These are phyloP conservation scores for Hyaloperonospora brassicae DNA, from an alignment of 352 stramenopile genomes.

Conservation along the genomic window DNA sequence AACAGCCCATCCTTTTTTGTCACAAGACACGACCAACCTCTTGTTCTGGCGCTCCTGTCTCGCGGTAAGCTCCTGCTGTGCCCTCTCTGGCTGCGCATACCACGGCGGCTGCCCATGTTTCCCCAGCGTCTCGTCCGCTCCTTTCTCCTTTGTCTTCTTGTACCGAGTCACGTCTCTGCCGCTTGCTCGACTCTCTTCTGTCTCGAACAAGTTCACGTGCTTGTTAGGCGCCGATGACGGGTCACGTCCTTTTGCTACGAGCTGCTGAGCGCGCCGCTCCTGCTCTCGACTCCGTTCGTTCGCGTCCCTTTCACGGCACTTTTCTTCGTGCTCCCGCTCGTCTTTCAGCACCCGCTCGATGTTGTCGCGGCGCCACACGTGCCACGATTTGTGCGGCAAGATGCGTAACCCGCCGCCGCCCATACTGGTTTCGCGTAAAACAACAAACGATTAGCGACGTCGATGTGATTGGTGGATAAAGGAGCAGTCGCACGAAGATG, in stretches of 20 bases:
- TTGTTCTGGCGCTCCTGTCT: constrained; percentile 33
- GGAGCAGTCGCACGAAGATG: too few species aligned
- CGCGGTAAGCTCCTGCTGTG: constrained; percentile 2
- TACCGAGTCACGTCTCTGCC: background rate
- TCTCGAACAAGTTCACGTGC: constrained; percentile 41
- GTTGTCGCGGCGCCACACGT: constrained; percentile 80
- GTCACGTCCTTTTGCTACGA: constrained; percentile 4
- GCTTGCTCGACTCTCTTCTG: constrained; percentile 16
- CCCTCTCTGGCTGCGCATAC: constrained; percentile 29
- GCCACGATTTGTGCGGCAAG: constrained; percentile 75
- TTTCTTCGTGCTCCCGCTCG: constrained; percentile 42
- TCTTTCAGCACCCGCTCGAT: constrained; percentile 70
- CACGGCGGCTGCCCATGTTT: constrained; percentile 29
- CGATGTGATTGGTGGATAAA: too few species aligned
- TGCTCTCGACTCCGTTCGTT: constrained; percentile 27
- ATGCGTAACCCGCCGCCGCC: constrained; percentile 59
- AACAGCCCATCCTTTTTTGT: background rate
- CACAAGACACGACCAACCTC: constrained; percentile 14
- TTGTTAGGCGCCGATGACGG: background rate
- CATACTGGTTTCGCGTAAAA: constrained; percentile 19
- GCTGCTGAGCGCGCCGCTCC: constrained; percentile 32
- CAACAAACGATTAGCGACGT: too few species aligned
- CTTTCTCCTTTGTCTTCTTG: constrained; percentile 3
- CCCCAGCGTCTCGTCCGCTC: constrained; percentile 27
- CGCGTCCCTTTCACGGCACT: constrained; percentile 10